These are phyloP conservation scores for Chlorella variabilis DNA, from an alignment of 163 green algal species.

Conservation along the genomic window DNA sequence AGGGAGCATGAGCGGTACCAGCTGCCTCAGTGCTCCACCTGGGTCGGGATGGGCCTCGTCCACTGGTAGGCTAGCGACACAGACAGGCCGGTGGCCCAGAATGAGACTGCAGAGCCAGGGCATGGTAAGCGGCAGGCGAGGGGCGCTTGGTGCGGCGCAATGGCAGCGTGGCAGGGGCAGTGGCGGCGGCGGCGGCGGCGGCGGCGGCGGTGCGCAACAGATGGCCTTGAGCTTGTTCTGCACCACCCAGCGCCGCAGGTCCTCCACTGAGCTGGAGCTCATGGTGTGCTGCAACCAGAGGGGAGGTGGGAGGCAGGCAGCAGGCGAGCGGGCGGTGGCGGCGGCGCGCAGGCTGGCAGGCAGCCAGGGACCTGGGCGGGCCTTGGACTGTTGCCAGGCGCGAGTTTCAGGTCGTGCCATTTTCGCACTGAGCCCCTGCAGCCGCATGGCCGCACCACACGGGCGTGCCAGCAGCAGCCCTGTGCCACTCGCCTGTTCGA, in stretches of 20 bases:
- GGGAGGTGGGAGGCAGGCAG: neutral
- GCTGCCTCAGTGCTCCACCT: too few species aligned
- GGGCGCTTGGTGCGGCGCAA: too few species aligned
- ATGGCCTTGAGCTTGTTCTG: conserved; percentile 43
- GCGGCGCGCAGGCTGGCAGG: neutral
- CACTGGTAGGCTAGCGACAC: conserved; percentile 53
- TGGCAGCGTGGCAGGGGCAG: neutral
- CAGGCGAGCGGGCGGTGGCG: neutral
- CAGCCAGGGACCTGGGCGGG: neutral
- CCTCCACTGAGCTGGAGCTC: neutral
- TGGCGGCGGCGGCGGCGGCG: too few species aligned
- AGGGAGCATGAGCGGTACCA: too few species aligned
- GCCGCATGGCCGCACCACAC: too few species aligned
- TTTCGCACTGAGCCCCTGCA: too few species aligned
- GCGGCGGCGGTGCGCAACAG: too few species aligned
- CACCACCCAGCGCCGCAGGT: conserved; percentile 1
- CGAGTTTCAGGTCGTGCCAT: too few species aligned
- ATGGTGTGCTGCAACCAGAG: neutral
- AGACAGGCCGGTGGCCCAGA: conserved; percentile 27
- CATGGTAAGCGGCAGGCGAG: too few species aligned
- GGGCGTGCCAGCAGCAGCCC: too few species aligned
- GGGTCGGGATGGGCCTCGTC: conserved; percentile 54
- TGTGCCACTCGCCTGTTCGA: too few species aligned
- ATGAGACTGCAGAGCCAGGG: neutral
- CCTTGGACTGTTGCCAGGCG: neutral